Evolutionary conservation across 2,329 filamentous ascomycete genomes (phyloP).

Genomic region (Sclerotinia minor): DNA sequence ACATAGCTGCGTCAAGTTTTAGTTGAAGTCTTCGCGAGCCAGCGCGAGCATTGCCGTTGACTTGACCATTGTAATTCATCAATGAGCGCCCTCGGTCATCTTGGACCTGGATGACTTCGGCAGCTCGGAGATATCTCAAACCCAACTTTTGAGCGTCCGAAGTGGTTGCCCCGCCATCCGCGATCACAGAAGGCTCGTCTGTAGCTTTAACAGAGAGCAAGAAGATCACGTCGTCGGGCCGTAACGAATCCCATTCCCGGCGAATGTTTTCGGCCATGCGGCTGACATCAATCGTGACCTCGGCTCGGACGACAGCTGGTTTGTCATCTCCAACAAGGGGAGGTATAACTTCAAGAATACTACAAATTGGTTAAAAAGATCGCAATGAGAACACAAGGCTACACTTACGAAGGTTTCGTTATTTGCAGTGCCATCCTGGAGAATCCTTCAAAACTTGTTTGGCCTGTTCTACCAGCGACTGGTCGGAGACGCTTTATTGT

Average conservation of each 20-base stretch:
- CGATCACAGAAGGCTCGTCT: slow-evolving; percentile 49
- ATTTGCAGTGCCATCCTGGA: slow-evolving; percentile 92
- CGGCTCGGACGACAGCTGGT: slow-evolving; percentile 82
- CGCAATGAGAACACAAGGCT: neutral
- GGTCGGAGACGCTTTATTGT: slow-evolving; percentile 78
- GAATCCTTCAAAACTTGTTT: slow-evolving; percentile 75
- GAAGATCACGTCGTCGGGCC: slow-evolving; percentile 86
- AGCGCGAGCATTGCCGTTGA: slow-evolving; percentile 63
- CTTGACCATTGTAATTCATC: slow-evolving; percentile 60
- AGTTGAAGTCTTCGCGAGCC: slow-evolving; percentile 71
- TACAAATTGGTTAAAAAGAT: slow-evolving; percentile 36
- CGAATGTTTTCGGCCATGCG: slow-evolving; percentile 74
- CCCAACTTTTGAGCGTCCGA: slow-evolving; percentile 62
- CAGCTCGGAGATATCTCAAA: slow-evolving; percentile 71
- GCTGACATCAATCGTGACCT: slow-evolving; percentile 81
- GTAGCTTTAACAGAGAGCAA: slow-evolving; percentile 72
- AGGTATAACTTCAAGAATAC: slow-evolving; percentile 80
- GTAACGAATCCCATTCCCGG: slow-evolving; percentile 85
- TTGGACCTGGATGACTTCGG: slow-evolving; percentile 80
- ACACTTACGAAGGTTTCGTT: slow-evolving; percentile 65
- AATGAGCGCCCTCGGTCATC: slow-evolving; percentile 80
- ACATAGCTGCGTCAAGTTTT: slow-evolving; percentile 76
- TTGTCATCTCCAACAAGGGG: slow-evolving; percentile 79
- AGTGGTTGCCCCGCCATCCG: slow-evolving; percentile 54
- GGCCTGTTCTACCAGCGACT: slow-evolving; percentile 61